phyloP scores from a whole-genome alignment of 1,284 basidiomycete genomes.

The Leccinum angustisporum region DNA sequence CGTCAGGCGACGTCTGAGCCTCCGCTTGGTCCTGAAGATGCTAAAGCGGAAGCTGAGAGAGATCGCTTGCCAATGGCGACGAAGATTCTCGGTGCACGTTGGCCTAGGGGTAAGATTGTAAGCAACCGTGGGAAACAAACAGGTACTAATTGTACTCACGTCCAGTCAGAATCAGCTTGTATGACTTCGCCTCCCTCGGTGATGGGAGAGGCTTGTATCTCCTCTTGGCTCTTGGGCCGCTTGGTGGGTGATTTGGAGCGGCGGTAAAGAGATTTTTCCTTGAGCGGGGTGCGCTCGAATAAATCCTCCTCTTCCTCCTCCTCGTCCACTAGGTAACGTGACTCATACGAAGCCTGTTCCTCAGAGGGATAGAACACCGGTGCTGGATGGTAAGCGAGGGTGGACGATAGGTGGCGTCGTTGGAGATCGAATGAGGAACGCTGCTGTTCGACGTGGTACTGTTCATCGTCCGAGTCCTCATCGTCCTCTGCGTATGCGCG shows the following conservation, averaged over 20 bases:
- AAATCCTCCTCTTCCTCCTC: slow-evolving; percentile 34
- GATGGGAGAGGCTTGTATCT: slow-evolving; percentile 22
- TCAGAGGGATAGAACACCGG: slow-evolving; percentile 30
- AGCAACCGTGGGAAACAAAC: background rate
- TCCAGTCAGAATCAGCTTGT: slow-evolving; percentile 36
- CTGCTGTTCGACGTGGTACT: slow-evolving; percentile 1
- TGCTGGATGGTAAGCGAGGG: slow-evolving; percentile 21
- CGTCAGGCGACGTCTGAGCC: slow-evolving; percentile 36
- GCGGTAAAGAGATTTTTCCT: slow-evolving; percentile 26
- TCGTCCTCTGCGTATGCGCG: slow-evolving; percentile 28
- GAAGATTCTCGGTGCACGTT: slow-evolving; percentile 53
- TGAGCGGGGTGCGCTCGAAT: slow-evolving; percentile 24
- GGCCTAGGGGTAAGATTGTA: slow-evolving; percentile 36
- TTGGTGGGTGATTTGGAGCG: slow-evolving; percentile 24
- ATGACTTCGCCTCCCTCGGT: slow-evolving; percentile 16
- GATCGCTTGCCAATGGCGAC: slow-evolving; percentile 59
- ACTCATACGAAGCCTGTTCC: slow-evolving; percentile 37
- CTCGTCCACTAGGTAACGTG: slow-evolving; percentile 22
- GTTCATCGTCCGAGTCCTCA: slow-evolving; percentile 29
- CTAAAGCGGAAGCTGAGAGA: slow-evolving; percentile 52
- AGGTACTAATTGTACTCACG: slow-evolving; percentile 30
- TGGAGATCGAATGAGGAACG: slow-evolving; percentile 23
- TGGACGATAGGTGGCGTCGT: slow-evolving; percentile 25
- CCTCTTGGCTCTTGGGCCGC: slow-evolving; percentile 25
- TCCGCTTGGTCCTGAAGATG: slow-evolving; percentile 56